Evolutionary conservation across 352 stramenopile genomes (phyloP).

Genomic region (Albugo candida): DNA sequence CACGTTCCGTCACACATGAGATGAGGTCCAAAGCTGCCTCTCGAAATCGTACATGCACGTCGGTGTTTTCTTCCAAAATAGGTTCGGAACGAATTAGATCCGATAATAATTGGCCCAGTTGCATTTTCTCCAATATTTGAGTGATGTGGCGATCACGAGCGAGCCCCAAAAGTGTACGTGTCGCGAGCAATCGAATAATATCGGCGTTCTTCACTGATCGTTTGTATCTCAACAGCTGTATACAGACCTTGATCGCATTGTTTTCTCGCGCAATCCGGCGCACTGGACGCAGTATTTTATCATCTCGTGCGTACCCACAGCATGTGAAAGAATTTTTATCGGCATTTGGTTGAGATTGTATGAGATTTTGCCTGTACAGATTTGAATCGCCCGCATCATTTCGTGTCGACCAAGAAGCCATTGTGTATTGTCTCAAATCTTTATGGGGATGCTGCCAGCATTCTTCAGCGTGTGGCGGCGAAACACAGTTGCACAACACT

Average conservation of each 20-base stretch:
- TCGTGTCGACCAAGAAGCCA: conserved; percentile 51
- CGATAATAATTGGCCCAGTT: conserved; percentile 62
- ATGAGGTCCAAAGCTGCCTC: conserved; percentile 78
- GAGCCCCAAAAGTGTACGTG: conserved; percentile 57
- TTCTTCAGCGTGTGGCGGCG: conserved; percentile 45
- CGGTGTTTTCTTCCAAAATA: conserved; percentile 68
- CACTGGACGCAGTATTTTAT: conserved; percentile 44
- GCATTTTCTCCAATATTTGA: conserved; percentile 83
- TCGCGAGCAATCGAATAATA: conserved; percentile 62
- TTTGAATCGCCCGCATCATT: conserved; percentile 5
- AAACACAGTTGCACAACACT: conserved; percentile 74
- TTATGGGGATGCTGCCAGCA: conserved; percentile 75
- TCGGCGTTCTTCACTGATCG: conserved; percentile 74
- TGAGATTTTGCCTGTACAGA: conserved; percentile 3
- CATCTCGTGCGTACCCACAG: conserved; percentile 34
- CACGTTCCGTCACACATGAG: conserved; percentile 64
- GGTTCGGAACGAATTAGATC: conserved; percentile 75
- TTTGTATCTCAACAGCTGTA: conserved; percentile 75
- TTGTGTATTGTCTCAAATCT: conserved; percentile 58
- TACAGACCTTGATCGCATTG: conserved; percentile 75
- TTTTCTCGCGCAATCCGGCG: conserved; percentile 51
- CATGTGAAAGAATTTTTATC: conserved; percentile 17
- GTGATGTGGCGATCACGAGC: conserved; percentile 75
- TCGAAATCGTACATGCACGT: conserved; percentile 72
- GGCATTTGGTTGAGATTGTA: background rate